Evolutionary conservation across 1,284 basidiomycete genomes (phyloP).

Genomic region (Cryptococcus jaspeensis): DNA sequence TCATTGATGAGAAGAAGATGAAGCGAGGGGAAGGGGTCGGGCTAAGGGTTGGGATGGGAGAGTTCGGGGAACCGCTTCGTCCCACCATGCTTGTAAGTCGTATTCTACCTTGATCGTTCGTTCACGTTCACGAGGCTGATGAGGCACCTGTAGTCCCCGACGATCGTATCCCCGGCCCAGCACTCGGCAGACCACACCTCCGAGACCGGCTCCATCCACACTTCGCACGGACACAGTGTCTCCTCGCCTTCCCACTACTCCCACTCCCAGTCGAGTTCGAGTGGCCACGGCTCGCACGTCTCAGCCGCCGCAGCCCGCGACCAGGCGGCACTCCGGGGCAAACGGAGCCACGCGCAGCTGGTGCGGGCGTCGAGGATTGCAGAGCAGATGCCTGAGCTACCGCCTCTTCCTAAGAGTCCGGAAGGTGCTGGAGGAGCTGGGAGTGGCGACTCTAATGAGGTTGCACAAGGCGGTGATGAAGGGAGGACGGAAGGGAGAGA

Average conservation of each 20-base stretch:
- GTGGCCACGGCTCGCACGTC: background rate
- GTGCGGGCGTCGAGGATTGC: constrained; percentile 8
- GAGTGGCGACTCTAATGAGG: too few species aligned
- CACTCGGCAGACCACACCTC: constrained; percentile 7
- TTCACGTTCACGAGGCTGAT: background rate
- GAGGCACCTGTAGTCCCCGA: background rate
- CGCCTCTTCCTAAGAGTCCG: background rate
- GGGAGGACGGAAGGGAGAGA: background rate
- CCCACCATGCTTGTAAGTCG: constrained; percentile 6
- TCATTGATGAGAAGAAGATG: constrained; percentile 4
- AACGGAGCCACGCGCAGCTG: constrained; percentile 10
- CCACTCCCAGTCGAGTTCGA: constrained; percentile 1
- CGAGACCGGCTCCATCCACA: constrained; percentile 6
- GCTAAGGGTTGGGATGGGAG: background rate
- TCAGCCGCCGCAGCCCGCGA: background rate
- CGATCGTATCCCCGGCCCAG: constrained; percentile 1
- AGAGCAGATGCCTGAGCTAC: background rate
- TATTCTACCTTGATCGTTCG: background rate
- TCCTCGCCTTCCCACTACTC: constrained; percentile 2
- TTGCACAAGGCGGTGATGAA: too few species aligned
- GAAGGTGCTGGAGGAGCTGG: background rate
- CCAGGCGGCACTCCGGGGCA: constrained; percentile 7
- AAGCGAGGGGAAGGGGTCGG: background rate
- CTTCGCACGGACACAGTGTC: background rate
- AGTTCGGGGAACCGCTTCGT: constrained; percentile 12